Conservation (phyloP, 2,329 filamentous ascomycete species). For the Hypoxylon sp. region DNA sequence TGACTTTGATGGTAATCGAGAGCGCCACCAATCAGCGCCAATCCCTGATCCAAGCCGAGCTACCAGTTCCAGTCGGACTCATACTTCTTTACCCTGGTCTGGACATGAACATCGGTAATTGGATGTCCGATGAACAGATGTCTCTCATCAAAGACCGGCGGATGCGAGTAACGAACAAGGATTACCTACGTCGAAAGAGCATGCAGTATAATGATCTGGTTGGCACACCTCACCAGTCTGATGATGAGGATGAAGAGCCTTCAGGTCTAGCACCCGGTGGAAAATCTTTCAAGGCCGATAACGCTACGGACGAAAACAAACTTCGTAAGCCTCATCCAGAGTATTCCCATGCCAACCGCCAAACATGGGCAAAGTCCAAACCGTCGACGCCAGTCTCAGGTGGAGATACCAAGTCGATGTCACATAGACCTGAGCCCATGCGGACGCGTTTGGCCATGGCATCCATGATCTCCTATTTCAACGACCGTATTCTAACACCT, state of each 20-base stretch:
- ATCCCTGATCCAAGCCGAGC: constrained; percentile 69
- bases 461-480: constrained; percentile 98
- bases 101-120: constrained; percentile 98
- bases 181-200: constrained; percentile 85
- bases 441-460: constrained; percentile 92
- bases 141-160: constrained; percentile 88
- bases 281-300: constrained; percentile 42
- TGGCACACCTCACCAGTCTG: constrained; percentile 85
- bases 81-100: constrained; percentile 90
- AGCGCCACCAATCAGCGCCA: constrained; percentile 71
- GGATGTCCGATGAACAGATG: constrained; percentile 99
- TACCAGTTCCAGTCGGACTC: constrained; percentile 84
- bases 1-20: constrained; percentile 91
- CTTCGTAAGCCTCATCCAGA: constrained; percentile 63
- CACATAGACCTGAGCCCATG: constrained; percentile 72
- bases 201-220: constrained; percentile 90
- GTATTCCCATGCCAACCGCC: constrained; percentile 65
- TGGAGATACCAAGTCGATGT: constrained; percentile 52
- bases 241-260: constrained; percentile 75
- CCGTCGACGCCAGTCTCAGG: constrained; percentile 40
- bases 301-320: constrained; percentile 38
- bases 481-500: constrained; percentile 92
- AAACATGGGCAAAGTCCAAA: constrained; percentile 54
- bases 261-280: constrained; percentile 49
- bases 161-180: constrained; percentile 81